These are phyloP conservation scores for Mikania micrantha DNA, from an alignment of 129 eudicot species.

Conservation along the genomic window DNA sequence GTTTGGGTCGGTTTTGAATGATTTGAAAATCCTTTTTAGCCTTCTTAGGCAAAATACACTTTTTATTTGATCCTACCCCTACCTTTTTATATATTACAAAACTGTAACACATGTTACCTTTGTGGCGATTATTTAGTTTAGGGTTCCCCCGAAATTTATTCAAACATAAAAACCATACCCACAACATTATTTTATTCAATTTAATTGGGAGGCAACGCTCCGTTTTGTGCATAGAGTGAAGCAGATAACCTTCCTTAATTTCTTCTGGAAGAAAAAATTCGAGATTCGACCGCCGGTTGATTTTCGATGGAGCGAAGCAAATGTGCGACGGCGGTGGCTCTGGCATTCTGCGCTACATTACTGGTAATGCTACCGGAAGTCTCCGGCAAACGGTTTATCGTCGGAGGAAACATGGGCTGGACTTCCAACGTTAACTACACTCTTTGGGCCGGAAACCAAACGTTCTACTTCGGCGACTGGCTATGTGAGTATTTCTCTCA, in stretches of 20 bases:
- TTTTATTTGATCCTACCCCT: no score
- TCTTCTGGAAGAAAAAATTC: not conserved
- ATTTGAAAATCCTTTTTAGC: no score
- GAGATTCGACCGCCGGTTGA: not conserved
- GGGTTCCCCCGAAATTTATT: not conserved
- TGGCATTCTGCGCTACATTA: conserved; percentile 29
- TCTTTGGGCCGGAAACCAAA: conserved; percentile 57
- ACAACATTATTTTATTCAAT: not conserved
- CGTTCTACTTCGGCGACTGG: conserved; percentile 74
- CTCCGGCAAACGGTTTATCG: conserved; percentile 40
- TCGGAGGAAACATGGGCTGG: conserved; percentile 68
- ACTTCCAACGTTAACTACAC: conserved; percentile 51
- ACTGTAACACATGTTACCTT: not conserved
- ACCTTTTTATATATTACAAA: not conserved
- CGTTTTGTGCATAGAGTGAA: conserved; percentile 14
- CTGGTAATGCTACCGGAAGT: conserved; percentile 53
- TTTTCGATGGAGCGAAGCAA: conserved; percentile 33
- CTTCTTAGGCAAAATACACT: no score
- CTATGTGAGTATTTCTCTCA: conserved; percentile 44
- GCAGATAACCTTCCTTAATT: conserved; percentile 3
- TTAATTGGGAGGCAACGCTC: conserved; percentile 22
- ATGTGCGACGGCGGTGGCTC: conserved; percentile 25
- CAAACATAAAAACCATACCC: not conserved
- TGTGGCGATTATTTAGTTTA: not conserved
- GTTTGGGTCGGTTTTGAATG: no score